Conservation (phyloP, 495 filamentous ascomycete species). For the Penicillium verhagenii region DNA sequence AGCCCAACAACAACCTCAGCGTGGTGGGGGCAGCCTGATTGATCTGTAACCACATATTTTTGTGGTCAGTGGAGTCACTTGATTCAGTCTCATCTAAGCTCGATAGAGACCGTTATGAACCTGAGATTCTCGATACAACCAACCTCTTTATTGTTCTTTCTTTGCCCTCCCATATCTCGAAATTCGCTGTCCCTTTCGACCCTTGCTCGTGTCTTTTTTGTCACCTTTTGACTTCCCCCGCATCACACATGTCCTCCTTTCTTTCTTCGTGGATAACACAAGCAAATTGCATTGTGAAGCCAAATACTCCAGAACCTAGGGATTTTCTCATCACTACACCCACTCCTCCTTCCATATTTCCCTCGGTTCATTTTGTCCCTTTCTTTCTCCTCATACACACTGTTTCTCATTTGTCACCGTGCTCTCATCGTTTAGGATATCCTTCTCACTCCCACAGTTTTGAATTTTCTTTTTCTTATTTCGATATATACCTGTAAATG, state of each 20-base stretch:
- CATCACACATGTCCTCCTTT: not conserved
- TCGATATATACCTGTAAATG: not conserved
- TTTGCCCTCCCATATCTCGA: not conserved
- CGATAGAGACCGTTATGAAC: slow-evolving; percentile 1
- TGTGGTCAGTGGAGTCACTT: slow-evolving; percentile 11
- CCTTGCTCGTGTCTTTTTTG: slow-evolving; percentile 4
- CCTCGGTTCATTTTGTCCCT: not conserved
- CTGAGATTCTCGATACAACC: not conserved
- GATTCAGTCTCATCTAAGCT: slow-evolving; percentile 2
- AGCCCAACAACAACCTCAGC: slow-evolving; percentile 57
- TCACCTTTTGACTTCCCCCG: not conserved
- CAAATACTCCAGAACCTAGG: not conserved
- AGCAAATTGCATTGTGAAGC: slow-evolving; percentile 16
- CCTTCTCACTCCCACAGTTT: slow-evolving; percentile 27
- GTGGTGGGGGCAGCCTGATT: slow-evolving; percentile 78
- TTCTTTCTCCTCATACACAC: not conserved
- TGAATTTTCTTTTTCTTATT: slow-evolving; percentile 1
- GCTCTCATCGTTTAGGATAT: slow-evolving; percentile 27
- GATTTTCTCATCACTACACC: not conserved
- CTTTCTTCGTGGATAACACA: not conserved
- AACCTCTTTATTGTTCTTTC: not conserved
- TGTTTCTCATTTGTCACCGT: slow-evolving; percentile 22
- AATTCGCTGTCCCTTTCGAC: not conserved
- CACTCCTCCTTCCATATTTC: not conserved
- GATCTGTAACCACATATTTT: slow-evolving; percentile 63